Conservation (phyloP, 768 basidiomycete species). For the Lentinula aciculospora region DNA sequence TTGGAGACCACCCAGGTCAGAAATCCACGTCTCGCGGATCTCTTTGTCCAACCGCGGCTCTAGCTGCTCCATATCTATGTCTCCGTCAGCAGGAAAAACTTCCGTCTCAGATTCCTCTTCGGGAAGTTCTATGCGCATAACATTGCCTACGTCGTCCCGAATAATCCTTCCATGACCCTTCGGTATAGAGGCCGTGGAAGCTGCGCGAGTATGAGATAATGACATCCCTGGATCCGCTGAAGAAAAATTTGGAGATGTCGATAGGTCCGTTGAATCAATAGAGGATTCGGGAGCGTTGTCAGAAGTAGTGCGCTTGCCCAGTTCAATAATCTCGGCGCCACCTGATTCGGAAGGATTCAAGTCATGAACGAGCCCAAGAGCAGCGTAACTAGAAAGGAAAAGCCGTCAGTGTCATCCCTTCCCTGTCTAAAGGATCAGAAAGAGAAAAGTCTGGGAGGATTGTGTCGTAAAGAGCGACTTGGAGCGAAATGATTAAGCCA, state of each 20-base stretch:
- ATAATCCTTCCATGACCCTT: conserved; percentile 78
- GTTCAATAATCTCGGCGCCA: conserved; percentile 44
- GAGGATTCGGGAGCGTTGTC: conserved; percentile 2
- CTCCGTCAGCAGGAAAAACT: conserved; percentile 11
- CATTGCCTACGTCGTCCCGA: conserved; percentile 72
- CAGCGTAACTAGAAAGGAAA: conserved; percentile 52
- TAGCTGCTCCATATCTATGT: conserved; percentile 36
- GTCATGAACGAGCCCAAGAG: conserved; percentile 66
- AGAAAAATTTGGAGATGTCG: conserved; percentile 10
- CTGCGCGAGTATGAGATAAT: neutral
- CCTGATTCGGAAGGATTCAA: conserved; percentile 67
- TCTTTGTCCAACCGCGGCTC: conserved; percentile 26
- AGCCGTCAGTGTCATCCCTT: conserved; percentile 5
- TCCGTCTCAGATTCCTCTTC: conserved; percentile 43
- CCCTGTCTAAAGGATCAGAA: neutral
- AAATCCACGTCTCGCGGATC: conserved; percentile 34
- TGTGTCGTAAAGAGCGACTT: neutral
- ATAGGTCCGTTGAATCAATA: conserved; percentile 10
- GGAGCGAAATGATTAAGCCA: neutral
- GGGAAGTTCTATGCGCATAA: conserved; percentile 63
- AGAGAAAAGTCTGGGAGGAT: neutral
- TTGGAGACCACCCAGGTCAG: conserved; percentile 23
- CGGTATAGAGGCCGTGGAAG: conserved; percentile 26
- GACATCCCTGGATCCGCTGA: conserved; percentile 9
- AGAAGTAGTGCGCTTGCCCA: conserved; percentile 17